Conservation (phyloP, 768 basidiomycete genomes). For the Boletellus ananas region DNA sequence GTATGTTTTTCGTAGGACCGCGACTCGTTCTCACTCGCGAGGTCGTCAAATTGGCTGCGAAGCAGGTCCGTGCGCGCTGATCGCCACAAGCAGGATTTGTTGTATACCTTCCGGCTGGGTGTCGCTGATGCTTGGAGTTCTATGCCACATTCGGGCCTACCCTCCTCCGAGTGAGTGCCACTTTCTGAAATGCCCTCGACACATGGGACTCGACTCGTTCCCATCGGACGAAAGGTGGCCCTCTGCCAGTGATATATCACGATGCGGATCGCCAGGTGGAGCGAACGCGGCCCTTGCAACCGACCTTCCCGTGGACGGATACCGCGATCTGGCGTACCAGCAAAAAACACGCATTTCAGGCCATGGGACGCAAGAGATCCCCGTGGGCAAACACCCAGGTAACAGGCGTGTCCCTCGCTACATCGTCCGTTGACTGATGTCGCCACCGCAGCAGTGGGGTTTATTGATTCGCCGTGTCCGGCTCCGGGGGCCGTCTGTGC, state of each 20-base stretch:
- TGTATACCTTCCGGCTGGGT: no score
- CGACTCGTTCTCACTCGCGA: no score
- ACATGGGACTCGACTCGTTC: no score
- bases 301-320: constrained; percentile 34
- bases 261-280: background rate
- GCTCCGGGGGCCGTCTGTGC: no score
- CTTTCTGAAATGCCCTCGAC: background rate
- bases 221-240: background rate
- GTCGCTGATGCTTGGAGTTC: no score
- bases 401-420: constrained; percentile 34
- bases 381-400: constrained; percentile 47
- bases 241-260: no score
- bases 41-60: no score
- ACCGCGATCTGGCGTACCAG: constrained; percentile 45
- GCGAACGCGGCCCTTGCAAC: background rate
- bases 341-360: constrained; percentile 46
- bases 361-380: constrained; percentile 45
- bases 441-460: constrained; percentile 28
- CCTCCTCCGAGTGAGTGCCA: background rate
- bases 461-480: constrained; percentile 3
- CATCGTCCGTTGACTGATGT: background rate
- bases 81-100: no score
- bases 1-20: no score
- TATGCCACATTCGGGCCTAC: no score
- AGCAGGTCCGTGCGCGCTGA: no score